Conservation (phyloP, 2,329 filamentous ascomycete genomes). For the Ascosphaera aggregata region DNA sequence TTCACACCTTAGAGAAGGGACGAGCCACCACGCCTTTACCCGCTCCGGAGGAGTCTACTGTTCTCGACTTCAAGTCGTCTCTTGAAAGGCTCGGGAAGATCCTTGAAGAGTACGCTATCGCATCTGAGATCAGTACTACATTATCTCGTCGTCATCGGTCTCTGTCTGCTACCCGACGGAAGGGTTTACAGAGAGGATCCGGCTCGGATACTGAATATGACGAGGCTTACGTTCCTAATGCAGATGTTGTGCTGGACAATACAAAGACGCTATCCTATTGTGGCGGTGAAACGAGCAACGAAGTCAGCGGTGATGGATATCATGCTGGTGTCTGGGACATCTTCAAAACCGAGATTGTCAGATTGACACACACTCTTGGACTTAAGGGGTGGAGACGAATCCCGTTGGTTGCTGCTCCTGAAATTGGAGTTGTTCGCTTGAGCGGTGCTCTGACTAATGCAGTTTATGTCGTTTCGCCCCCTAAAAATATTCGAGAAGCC, state of each 20-base stretch:
- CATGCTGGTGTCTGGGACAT: slow-evolving; percentile 44
- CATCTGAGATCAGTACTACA: slow-evolving; percentile 6
- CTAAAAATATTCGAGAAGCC: slow-evolving; percentile 30
- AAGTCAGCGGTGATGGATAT: slow-evolving; percentile 16
- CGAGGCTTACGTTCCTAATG: slow-evolving; percentile 69
- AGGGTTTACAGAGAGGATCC: slow-evolving; percentile 19
- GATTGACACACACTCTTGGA: slow-evolving; percentile 65
- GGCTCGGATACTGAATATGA: slow-evolving; percentile 72
- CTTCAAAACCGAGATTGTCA: slow-evolving; percentile 85
- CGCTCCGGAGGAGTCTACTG: not conserved
- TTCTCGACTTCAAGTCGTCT: slow-evolving; percentile 26
- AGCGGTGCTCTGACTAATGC: slow-evolving; percentile 92
- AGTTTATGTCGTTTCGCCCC: slow-evolving; percentile 81
- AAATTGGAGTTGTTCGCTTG: slow-evolving; percentile 24
- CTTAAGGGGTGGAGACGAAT: slow-evolving; percentile 84
- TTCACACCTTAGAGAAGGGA: slow-evolving; percentile 20
- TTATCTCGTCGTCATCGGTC: slow-evolving; percentile 14
- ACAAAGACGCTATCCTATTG: slow-evolving; percentile 64
- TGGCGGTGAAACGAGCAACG: slow-evolving; percentile 26
- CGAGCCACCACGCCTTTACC: not conserved
- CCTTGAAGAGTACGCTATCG: slow-evolving; percentile 17
- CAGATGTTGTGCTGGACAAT: slow-evolving; percentile 71
- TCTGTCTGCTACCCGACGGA: slow-evolving; percentile 7
- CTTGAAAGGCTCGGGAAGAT: slow-evolving; percentile 66
- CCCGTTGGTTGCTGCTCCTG: slow-evolving; percentile 23